Evolutionary conservation across 2,329 filamentous ascomycete genomes (phyloP).

Genomic region (Aspergillus fischeri): DNA sequence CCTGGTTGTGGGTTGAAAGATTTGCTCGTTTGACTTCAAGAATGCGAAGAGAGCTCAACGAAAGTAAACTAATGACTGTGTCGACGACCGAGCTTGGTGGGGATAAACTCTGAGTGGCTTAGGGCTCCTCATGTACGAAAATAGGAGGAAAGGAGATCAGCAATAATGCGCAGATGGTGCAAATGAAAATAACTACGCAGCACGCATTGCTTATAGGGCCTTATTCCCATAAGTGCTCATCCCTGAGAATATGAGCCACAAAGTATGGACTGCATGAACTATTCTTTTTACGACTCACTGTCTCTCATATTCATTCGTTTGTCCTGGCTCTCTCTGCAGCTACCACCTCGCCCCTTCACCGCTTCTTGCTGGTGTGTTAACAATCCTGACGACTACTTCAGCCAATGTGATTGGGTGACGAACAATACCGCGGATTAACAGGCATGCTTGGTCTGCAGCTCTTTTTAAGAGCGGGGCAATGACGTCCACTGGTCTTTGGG

Average conservation of each 20-base stretch:
- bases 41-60: background rate
- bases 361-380: constrained; percentile 12
- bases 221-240: background rate
- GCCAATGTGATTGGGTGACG: constrained; percentile 11
- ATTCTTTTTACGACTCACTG: background rate
- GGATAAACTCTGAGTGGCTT: background rate
- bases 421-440: constrained; percentile 15
- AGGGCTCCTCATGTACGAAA: background rate
- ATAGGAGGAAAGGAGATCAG: background rate
- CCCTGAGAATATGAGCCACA: background rate
- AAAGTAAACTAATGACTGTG: background rate
- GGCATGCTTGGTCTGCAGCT: constrained; percentile 9
- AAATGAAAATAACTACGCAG: background rate
- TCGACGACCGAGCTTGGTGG: background rate
- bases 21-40: background rate
- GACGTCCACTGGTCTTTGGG: constrained; percentile 2
- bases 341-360: constrained; percentile 9
- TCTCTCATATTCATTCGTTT: background rate
- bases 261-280: background rate
- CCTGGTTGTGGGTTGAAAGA: background rate
- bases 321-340: background rate
- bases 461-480: constrained; percentile 11
- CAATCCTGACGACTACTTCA: constrained; percentile 5
- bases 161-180: background rate
- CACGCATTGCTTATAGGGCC: background rate